Percentiles rank a stretch among this genome's conserved stretches.
Conservation (phyloP, 768 basidiomycete genomes). For the Amanita muscaria region DNA sequence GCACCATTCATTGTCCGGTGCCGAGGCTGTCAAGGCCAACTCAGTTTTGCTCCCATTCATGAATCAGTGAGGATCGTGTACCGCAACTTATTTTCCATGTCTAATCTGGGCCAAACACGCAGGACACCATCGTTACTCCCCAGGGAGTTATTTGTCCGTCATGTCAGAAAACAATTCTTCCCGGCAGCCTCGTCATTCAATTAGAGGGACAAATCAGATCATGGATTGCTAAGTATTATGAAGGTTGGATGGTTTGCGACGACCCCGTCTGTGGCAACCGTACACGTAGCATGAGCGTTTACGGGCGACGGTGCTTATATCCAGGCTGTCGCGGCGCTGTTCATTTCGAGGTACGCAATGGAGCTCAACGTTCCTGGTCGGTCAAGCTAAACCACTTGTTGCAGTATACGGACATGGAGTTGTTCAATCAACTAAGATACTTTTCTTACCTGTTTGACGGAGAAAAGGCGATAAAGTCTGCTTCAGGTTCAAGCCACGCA, state of each 20-base stretch:
- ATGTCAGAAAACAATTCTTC: slow-evolving; percentile 46
- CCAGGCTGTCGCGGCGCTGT: slow-evolving; percentile 63
- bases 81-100: neutral
- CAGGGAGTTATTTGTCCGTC: slow-evolving; percentile 64
- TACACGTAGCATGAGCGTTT: slow-evolving; percentile 92
- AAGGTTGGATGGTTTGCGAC: slow-evolving; percentile 83
- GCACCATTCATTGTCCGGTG: slow-evolving; percentile 70
- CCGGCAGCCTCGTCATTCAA: slow-evolving; percentile 68
- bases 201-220: slow-evolving; percentile 80
- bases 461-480: slow-evolving; percentile 48
- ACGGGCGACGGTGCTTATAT: slow-evolving; percentile 74
- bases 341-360: slow-evolving; percentile 56
- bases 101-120: slow-evolving; percentile 3
- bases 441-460: slow-evolving; percentile 72
- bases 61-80: slow-evolving; percentile 38
- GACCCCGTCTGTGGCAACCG: slow-evolving; percentile 76
- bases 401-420: slow-evolving; percentile 74
- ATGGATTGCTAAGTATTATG: slow-evolving; percentile 75
- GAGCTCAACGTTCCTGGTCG: neutral
- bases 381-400: neutral
- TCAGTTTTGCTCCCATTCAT: slow-evolving; percentile 49
- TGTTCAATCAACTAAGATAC: slow-evolving; percentile 89
- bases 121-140: slow-evolving; percentile 61
- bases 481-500: slow-evolving; percentile 35
- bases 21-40: slow-evolving; percentile 55